Evolutionary conservation across 257 asterid genomes (phyloP).

Genomic region (Capsicum baccatum): DNA sequence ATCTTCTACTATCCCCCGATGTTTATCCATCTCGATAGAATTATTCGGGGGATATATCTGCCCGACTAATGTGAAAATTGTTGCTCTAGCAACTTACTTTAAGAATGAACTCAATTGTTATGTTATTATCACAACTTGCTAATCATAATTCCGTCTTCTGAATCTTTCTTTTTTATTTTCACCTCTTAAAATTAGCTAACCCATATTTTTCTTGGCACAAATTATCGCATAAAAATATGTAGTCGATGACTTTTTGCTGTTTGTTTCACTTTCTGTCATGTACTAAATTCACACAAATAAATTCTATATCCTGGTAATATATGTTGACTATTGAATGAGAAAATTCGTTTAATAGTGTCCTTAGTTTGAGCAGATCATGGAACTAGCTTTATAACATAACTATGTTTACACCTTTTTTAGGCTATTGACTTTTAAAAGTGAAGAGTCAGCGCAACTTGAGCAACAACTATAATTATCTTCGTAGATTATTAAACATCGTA

Average conservation of each 20-base stretch:
- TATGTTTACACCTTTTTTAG: background rate
- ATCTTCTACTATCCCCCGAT: too few species aligned
- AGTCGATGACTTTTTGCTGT: background rate
- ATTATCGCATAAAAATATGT: background rate
- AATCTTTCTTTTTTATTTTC: background rate
- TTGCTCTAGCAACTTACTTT: background rate
- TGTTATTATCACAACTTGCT: background rate
- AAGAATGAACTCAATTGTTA: background rate
- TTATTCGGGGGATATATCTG: too few species aligned
- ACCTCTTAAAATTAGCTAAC: background rate
- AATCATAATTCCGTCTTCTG: background rate
- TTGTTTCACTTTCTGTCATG: background rate
- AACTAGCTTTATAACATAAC: background rate
- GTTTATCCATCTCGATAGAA: too few species aligned
- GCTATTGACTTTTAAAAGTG: background rate
- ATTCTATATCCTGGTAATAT: background rate
- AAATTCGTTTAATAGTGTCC: background rate
- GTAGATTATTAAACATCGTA: too few species aligned
- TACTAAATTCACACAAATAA: background rate
- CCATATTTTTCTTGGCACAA: background rate
- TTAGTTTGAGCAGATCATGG: background rate
- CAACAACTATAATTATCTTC: too few species aligned
- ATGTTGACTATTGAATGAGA: background rate
- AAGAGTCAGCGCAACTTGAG: too few species aligned
- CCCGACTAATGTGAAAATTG: background rate